Percentiles rank a stretch among this genome's conserved stretches.
These are phyloP conservation scores for Quercus lobata DNA, from an alignment of 331 rosid species.

Conservation along the genomic window DNA sequence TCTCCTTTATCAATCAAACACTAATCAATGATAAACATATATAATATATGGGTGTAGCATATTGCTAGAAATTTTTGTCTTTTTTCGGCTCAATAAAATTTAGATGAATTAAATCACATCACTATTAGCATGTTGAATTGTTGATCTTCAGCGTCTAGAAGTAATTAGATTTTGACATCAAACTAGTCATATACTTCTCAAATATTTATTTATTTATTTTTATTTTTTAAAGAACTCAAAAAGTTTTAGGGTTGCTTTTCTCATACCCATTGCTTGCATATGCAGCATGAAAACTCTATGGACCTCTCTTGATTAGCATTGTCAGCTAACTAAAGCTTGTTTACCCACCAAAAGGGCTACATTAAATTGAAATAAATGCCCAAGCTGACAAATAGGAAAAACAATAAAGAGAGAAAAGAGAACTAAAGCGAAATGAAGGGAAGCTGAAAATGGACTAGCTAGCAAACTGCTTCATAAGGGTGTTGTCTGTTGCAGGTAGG, in stretches of 20 bases:
- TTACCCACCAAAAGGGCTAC: constrained; percentile 33
- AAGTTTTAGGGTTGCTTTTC: constrained; percentile 24
- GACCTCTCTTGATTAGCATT: constrained; percentile 33
- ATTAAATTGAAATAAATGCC: constrained; percentile 6
- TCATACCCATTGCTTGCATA: constrained; percentile 53
- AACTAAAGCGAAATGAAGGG: not conserved
- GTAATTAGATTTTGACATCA: constrained; percentile 6
- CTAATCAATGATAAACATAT: not conserved
- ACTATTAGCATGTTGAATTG: no score
- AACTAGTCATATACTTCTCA: not conserved
- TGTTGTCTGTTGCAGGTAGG: constrained; percentile 61
- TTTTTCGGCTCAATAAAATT: not conserved
- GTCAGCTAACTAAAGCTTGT: constrained; percentile 34
- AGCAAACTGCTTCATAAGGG: constrained; percentile 14
- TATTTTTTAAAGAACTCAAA: not conserved
- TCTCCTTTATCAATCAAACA: not conserved
- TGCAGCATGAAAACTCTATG: constrained; percentile 34
- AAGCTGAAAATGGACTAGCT: constrained; percentile 29
- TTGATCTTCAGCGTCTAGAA: not conserved
- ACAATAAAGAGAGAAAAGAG: not conserved
- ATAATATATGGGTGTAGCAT: not conserved
- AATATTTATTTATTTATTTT: not conserved
- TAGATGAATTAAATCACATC: no score
- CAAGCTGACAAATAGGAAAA: not conserved
- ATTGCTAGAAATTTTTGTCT: not conserved